Conservation (phyloP, 129 eudicot genomes). For the Silybum marianum region DNA sequence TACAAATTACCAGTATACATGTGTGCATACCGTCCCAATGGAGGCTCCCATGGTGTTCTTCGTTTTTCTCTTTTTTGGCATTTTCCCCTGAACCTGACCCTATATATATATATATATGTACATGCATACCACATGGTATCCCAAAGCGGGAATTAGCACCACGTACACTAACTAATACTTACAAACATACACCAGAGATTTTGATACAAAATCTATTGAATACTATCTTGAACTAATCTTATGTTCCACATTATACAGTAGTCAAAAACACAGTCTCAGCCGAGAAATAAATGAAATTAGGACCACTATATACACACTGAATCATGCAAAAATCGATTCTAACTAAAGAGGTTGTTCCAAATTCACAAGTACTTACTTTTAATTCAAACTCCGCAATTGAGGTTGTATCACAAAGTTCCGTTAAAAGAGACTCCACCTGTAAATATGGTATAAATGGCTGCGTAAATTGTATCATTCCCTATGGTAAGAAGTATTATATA, state of each 20-base stretch:
- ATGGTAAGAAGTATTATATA: not conserved
- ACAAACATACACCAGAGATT: not conserved
- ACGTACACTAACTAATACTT: not conserved
- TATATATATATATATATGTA: not conserved
- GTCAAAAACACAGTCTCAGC: not conserved
- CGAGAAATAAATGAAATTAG: not conserved
- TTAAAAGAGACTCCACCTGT: conserved; percentile 80
- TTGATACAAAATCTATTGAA: not conserved
- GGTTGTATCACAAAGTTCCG: conserved; percentile 71
- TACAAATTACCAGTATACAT: too few relatives aligned
- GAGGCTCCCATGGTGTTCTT: too few relatives aligned
- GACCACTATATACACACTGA: not conserved
- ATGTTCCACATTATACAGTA: not conserved
- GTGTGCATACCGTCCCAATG: too few relatives aligned
- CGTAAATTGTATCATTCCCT: not conserved
- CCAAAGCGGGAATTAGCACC: not conserved
- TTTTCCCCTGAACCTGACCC: too few relatives aligned
- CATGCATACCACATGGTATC: not conserved
- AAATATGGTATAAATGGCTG: conserved; percentile 13
- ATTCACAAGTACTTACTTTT: conserved; percentile 53
- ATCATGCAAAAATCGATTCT: not conserved
- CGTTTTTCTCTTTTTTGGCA: too few relatives aligned
- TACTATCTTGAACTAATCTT: not conserved
- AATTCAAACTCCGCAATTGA: conserved; percentile 88
- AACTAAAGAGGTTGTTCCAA: not conserved